Evolutionary conservation across 108 stramenopile species (phyloP).

Genomic region (Fragilaria radians): DNA sequence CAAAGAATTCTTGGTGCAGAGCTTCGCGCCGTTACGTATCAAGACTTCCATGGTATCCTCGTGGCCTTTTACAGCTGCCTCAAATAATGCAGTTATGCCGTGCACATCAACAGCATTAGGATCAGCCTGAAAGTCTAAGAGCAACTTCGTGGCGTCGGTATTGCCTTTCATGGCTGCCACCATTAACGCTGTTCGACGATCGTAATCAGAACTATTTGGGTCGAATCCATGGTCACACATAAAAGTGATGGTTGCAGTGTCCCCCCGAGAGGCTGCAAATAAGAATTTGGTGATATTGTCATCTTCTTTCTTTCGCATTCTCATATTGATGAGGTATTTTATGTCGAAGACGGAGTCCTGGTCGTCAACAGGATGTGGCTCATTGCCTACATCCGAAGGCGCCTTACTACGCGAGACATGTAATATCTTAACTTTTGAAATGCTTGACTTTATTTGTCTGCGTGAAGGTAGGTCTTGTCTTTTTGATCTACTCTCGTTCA

Average conservation of each 20-base stretch:
- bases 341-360: slow-evolving; percentile 1
- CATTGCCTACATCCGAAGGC: neutral
- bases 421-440: neutral
- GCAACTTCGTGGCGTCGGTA: slow-evolving; percentile 17
- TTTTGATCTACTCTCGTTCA: slow-evolving; percentile 17
- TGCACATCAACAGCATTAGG: slow-evolving; percentile 24
- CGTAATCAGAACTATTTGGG: slow-evolving; percentile 30
- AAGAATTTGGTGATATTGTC: slow-evolving; percentile 35
- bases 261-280: slow-evolving; percentile 29
- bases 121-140: slow-evolving; percentile 20
- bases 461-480: neutral
- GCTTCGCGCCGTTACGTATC: slow-evolving; percentile 23
- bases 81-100: slow-evolving; percentile 26
- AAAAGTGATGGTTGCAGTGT: slow-evolving; percentile 12
- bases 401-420: neutral
- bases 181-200: slow-evolving; percentile 33
- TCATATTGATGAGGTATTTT: slow-evolving; percentile 30
- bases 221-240: slow-evolving; percentile 41
- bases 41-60: slow-evolving; percentile 30
- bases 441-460: neutral
- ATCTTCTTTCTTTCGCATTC: slow-evolving; percentile 33
- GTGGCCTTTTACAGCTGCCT: slow-evolving; percentile 28
- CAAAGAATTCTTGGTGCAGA: slow-evolving; percentile 30
- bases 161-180: slow-evolving; percentile 33
- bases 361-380: neutral